Evolutionary conservation across 805 yeast species (phyloP).

Genomic region (Barnettozyma populi): DNA sequence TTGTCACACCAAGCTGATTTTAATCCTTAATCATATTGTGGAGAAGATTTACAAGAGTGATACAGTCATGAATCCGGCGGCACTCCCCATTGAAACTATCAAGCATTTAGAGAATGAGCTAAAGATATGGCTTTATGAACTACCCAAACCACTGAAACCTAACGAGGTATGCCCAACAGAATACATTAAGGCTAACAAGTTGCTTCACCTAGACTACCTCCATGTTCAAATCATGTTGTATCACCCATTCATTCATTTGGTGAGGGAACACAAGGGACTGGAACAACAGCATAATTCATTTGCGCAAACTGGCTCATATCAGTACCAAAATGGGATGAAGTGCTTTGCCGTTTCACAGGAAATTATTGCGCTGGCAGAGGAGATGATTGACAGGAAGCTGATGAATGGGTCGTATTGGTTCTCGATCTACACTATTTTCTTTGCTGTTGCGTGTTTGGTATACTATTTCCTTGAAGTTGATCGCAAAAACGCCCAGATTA

Average conservation of each 20-base stretch:
- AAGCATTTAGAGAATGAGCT: constrained; percentile 66
- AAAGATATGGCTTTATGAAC: constrained; percentile 63
- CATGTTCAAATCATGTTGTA: constrained; percentile 83
- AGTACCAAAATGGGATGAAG: constrained; percentile 71
- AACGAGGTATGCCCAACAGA: constrained; percentile 31
- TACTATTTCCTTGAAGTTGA: constrained; percentile 52
- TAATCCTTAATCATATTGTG: constrained; percentile 67
- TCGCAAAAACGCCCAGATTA: constrained; percentile 44
- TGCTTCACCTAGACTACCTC: constrained; percentile 66
- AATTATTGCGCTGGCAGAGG: constrained; percentile 74
- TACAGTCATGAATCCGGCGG: constrained; percentile 8
- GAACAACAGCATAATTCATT: background rate
- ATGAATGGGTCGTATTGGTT: constrained; percentile 91
- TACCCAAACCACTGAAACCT: constrained; percentile 73
- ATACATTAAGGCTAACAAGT: constrained; percentile 68
- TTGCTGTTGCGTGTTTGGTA: constrained; percentile 81
- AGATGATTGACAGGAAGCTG: constrained; percentile 65
- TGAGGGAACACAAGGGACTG: constrained; percentile 24
- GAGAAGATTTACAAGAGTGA: constrained; percentile 70
- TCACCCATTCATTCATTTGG: constrained; percentile 79
- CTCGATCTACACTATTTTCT: constrained; percentile 88
- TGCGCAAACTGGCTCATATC: constrained; percentile 25
- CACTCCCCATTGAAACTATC: constrained; percentile 37
- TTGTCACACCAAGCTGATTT: constrained; percentile 70
- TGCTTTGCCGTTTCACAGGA: constrained; percentile 81